Evolutionary conservation across 371 early-diverging fungal genomes (phyloP), one percentile per base, ranked within the genome.

Genomic region (Blakeslea trispora): DNA sequence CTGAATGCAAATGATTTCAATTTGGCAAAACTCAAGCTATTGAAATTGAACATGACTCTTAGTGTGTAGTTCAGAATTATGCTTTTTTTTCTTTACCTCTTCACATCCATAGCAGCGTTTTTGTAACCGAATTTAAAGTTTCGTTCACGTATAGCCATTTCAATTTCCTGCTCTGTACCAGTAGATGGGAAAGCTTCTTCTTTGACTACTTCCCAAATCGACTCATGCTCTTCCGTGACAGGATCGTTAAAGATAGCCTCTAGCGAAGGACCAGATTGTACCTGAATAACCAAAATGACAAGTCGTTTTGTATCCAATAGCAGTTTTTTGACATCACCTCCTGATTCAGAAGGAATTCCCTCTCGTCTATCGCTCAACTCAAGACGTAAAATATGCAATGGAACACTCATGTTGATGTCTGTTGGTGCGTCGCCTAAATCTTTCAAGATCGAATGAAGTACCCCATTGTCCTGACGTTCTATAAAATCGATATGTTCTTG

Each of bases 241-340:
- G 90, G 82, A 3, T 86, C 80, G 48, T 90, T 85, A 21, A 99
- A 77, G 40, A 97, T 89, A 52, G 92, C 91, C 39, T 92, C 81
- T 28, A 99, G 71, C 45, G 82, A 88, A 35, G 72, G 69, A 3
- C 97, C 98, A 9, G 84, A 78, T 63, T 96, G 93, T 13, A 96
- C 83, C 23, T 87, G 86, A 55, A 98, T 81, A 15, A 96, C 87
- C 34, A 86, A 76, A 39, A 94, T 73, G n/a, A 96, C 83, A 45
- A 90, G 78, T 13, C 96, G 90, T 72, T 98, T 99, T 24, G 98
- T 92, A 67, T 96, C 95, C n/a, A 87, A 78, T 45, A 94, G 82
- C n/a, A 97, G 71, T 17, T 90, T 86, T 51, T 89, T 86, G 23
- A 85, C 61, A 6, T 61, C 54, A 7, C 81, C 79, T 42, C 79